Percentiles rank a stretch among this genome's conserved stretches.
These are phyloP conservation scores for Populus ilicifolia DNA, from an alignment of 345 rosid genomes.

Conservation along the genomic window DNA sequence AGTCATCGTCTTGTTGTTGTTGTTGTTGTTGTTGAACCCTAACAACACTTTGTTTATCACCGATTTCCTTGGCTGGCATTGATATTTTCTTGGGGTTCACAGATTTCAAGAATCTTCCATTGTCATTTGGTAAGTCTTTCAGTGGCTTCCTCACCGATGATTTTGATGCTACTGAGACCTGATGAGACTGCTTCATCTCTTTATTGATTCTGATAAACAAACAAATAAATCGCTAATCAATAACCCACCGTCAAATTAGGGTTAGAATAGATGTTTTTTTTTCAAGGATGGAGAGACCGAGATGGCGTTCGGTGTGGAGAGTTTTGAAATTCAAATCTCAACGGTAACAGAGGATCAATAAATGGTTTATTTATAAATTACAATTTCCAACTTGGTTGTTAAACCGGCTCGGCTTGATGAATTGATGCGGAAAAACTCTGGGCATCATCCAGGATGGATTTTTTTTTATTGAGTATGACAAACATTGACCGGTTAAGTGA, in stretches of 20 bases:
- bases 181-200: neutral
- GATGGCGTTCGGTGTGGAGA: neutral
- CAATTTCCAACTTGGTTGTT: too few species aligned
- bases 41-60: neutral
- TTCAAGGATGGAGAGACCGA: neutral
- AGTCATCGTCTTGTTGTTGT: conserved; percentile 16
- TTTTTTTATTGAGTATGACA: too few species aligned
- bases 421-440: too few species aligned
- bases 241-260: neutral
- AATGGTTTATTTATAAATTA: too few species aligned
- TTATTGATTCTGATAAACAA: neutral
- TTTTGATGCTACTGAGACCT: neutral
- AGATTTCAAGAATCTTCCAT: conserved; percentile 26
- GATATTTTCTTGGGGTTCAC: conserved; percentile 18
- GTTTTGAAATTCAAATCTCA: neutral
- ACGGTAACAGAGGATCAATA: neutral
- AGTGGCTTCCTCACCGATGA: conserved; percentile 34
- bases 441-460: too few species aligned
- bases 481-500: too few species aligned
- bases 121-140: conserved; percentile 30
- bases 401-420: too few species aligned
- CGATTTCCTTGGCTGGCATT: conserved; percentile 10
- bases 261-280: neutral
- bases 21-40: conserved; percentile 9
- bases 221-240: neutral